These are phyloP conservation scores for Albophoma yamanashiensis DNA, from an alignment of 2,329 filamentous ascomycete genomes.

Conservation along the genomic window DNA sequence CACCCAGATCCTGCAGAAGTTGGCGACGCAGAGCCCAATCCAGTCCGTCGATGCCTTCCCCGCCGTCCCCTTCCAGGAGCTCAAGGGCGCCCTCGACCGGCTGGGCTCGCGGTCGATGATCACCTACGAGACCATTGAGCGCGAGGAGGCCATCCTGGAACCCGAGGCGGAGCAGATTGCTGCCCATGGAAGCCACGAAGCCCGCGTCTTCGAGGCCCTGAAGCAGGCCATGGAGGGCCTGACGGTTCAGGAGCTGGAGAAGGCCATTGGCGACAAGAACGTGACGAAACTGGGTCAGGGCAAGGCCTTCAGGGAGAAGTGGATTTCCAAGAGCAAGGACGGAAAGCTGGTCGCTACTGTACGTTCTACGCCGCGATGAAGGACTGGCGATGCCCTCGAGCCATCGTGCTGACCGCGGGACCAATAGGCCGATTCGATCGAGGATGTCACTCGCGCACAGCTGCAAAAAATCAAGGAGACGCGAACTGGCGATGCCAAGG, in stretches of 20 bases:
- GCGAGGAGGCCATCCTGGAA: slow-evolving; percentile 67
- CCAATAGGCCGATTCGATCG: slow-evolving; percentile 55
- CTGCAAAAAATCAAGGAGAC: slow-evolving; percentile 63
- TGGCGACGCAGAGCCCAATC: slow-evolving; percentile 54
- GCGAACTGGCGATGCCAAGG: slow-evolving; percentile 63
- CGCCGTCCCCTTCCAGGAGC: slow-evolving; percentile 48
- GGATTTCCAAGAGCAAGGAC: slow-evolving; percentile 53
- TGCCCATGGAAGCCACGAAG: slow-evolving; percentile 69
- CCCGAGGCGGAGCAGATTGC: slow-evolving; percentile 63
- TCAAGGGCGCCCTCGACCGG: slow-evolving; percentile 85
- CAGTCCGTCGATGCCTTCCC: slow-evolving; percentile 63
- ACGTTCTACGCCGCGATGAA: slow-evolving; percentile 10
- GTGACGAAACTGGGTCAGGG: slow-evolving; percentile 80
- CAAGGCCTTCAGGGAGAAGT: slow-evolving; percentile 80
- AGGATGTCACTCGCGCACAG: slow-evolving; percentile 68
- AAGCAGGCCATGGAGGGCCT: slow-evolving; percentile 66
- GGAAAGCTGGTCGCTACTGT: slow-evolving; percentile 44
- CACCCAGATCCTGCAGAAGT: slow-evolving; percentile 52
- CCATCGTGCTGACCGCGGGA: background rate
- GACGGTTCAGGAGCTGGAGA: slow-evolving; percentile 64
- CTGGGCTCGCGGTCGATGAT: slow-evolving; percentile 80
- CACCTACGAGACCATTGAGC: slow-evolving; percentile 71
- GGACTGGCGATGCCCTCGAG: background rate
- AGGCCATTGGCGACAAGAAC: slow-evolving; percentile 59
- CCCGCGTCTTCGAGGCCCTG: slow-evolving; percentile 69